phyloP scores from a whole-genome alignment of 164 flowering plant genomes.

The Kingdonia uniflora region DNA sequence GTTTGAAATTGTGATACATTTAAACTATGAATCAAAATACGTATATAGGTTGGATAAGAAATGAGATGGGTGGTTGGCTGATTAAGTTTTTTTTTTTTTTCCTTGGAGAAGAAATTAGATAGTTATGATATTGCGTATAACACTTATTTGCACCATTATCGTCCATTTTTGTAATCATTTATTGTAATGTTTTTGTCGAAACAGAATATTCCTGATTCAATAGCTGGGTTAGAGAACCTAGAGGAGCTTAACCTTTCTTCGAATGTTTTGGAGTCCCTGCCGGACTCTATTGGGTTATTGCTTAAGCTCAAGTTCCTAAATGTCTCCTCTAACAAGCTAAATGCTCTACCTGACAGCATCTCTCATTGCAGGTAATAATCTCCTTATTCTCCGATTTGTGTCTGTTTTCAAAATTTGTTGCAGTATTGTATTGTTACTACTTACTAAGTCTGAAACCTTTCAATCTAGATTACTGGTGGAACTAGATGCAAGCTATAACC shows the following conservation, averaged over 20 bases:
- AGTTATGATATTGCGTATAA: background rate
- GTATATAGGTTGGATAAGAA: no score
- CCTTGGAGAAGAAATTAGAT: background rate
- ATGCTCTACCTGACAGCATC: conserved; percentile 65
- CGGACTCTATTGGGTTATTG: conserved; percentile 82
- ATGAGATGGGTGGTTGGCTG: no score
- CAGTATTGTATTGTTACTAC: background rate
- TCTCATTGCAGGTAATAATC: conserved; percentile 66
- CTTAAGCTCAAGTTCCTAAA: conserved; percentile 54
- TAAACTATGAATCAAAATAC: no score
- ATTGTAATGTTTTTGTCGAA: conserved; percentile 10
- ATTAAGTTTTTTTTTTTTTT: background rate
- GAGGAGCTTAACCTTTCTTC: conserved; percentile 74
- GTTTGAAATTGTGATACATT: no score
- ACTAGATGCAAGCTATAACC: conserved; percentile 77
- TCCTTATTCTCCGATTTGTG: background rate
- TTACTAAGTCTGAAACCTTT: background rate
- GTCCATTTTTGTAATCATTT: background rate
- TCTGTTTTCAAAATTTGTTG: background rate
- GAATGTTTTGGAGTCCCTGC: conserved; percentile 64
- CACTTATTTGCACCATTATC: background rate
- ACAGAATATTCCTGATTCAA: conserved; percentile 82
- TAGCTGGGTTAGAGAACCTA: conserved; percentile 67
- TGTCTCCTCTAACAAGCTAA: conserved; percentile 70
- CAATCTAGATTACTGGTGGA: conserved; percentile 66